A percentile compares a stretch with the other conserved stretches of the same genome.
phyloP scores from a whole-genome alignment of 371 early-diverging fungal species.

The Blakeslea trispora region DNA sequence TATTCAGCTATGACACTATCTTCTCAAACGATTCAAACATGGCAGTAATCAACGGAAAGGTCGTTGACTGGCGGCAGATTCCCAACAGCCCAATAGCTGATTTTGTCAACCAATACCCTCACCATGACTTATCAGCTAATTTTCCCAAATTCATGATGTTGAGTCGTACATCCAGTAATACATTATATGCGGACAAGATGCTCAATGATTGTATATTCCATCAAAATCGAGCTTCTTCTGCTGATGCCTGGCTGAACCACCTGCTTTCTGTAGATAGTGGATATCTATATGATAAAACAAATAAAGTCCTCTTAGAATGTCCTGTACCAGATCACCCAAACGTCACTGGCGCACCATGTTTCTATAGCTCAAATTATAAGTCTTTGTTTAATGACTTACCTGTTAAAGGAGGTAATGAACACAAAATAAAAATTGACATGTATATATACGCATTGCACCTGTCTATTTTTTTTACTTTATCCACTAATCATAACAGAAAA shows the following conservation, averaged over 20 bases:
- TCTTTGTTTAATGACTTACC: slow-evolving; percentile 12
- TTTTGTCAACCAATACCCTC: slow-evolving; percentile 35
- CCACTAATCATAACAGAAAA: not conserved
- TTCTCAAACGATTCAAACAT: slow-evolving; percentile 34
- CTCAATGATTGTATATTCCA: slow-evolving; percentile 38
- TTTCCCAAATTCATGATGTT: slow-evolving; percentile 47
- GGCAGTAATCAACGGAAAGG: slow-evolving; percentile 44
- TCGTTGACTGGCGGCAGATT: slow-evolving; percentile 34
- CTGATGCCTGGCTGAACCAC: slow-evolving; percentile 42
- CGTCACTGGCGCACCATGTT: slow-evolving; percentile 46
- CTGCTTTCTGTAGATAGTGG: slow-evolving; percentile 39
- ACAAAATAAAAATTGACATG: not conserved
- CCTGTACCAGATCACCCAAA: slow-evolving; percentile 42
- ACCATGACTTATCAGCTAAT: slow-evolving; percentile 45
- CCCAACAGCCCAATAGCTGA: slow-evolving; percentile 17
- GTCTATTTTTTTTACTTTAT: not conserved
- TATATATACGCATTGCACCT: not conserved
- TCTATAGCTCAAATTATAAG: slow-evolving; percentile 17
- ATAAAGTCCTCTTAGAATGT: slow-evolving; percentile 24
- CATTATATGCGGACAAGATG: slow-evolving; percentile 22
- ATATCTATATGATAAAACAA: slow-evolving; percentile 18
- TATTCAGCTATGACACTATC: slow-evolving; percentile 26
- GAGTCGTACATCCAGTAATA: slow-evolving; percentile 18
- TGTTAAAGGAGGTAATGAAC: slow-evolving; percentile 32
- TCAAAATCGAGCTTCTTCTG: slow-evolving; percentile 22